A percentile compares a stretch with the other conserved stretches of the same genome.
Conservation (phyloP, 768 basidiomycete genomes). For the Naganishia vishniacii region DNA sequence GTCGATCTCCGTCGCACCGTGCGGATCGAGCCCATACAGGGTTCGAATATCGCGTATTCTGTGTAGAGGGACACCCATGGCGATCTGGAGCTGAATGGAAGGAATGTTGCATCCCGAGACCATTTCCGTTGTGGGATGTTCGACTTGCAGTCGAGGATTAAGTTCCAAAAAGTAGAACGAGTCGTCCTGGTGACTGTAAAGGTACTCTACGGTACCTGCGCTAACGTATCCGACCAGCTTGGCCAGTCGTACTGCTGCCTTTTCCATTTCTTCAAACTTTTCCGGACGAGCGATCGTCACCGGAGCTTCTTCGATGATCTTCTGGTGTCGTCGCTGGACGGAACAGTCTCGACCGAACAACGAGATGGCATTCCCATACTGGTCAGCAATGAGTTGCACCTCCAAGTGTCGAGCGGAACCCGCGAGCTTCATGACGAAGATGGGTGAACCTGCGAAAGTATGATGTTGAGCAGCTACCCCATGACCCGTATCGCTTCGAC, state of each 20-base stretch:
- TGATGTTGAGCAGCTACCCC: slow-evolving; percentile 1
- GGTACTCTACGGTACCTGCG: slow-evolving; percentile 97
- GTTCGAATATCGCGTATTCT: slow-evolving; percentile 92
- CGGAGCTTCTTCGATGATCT: slow-evolving; percentile 99
- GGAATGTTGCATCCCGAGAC: slow-evolving; percentile 98
- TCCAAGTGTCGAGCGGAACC: slow-evolving; percentile 95
- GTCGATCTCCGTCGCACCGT: slow-evolving; percentile 85
- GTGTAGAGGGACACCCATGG: slow-evolving; percentile 96
- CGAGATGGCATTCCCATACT: slow-evolving; percentile 98
- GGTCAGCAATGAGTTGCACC: slow-evolving; percentile 96
- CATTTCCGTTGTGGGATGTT: slow-evolving; percentile 99
- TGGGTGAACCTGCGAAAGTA: slow-evolving; percentile 68
- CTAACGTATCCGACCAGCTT: slow-evolving; percentile 98
- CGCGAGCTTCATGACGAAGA: slow-evolving; percentile 99
- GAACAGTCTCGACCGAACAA: slow-evolving; percentile 99
- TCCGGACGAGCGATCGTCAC: slow-evolving; percentile 91
- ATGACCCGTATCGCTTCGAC: slow-evolving; percentile 30
- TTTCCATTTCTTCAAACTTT: slow-evolving; percentile 95
- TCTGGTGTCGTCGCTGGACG: slow-evolving; percentile 97
- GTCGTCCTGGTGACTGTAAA: slow-evolving; percentile 90
- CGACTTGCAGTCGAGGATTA: slow-evolving; percentile 98
- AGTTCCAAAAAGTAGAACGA: slow-evolving; percentile 96
- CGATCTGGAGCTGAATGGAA: slow-evolving; percentile 90
- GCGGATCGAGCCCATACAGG: slow-evolving; percentile 87
- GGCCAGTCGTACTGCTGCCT: slow-evolving; percentile 96